Base-by-base conservation (phyloP, 2,329 filamentous ascomycete species). In the Coniella vitis region DNA sequence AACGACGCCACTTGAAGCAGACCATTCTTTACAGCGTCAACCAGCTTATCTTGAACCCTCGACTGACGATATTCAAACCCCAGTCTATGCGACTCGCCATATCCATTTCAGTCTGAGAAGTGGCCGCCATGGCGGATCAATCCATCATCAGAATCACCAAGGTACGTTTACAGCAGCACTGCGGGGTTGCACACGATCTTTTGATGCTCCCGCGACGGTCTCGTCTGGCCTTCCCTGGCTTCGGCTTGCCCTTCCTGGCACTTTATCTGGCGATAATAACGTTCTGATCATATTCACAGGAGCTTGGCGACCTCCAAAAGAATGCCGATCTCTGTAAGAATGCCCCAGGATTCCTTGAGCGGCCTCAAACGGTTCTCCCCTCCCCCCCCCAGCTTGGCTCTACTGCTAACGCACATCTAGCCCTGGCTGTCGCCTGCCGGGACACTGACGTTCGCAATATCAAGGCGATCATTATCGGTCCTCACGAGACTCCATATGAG, bases 401-500 rank as follows among this genome's bases (percentile, higher is more conserved):
- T 20, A 52, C 12, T 14, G 51, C 57, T 57, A 46, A 56, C 48
- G 19, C n/a, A 46, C 44, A 2, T 45, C 41, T 21, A 90, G 88
- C 90, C 25, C 78, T 97, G 55, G 88, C 88, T 10, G 90, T 96
- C 42, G 86, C 87, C 49, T 95, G 87, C 63, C 78, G 86, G 45
- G 93, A 97, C 67, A 77, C 83, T 57, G 90, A 98, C 65, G 87
- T 97, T 53, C 86, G 90, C 48, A 86, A 88, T 63, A 84, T 97
- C 43, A 86, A 83, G 63, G 89, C 90, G 42, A 68, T 97, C 55
- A 91, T 97, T 60, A 81, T 97, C 57, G 93, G 93, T 0, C 91
- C 93, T 20, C 89, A 91, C 56, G 90, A 93, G 58, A 95, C 90
- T 1, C 90, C 91, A 0, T 98, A 98, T 66, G 90, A 96, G 66